Base-by-base conservation (phyloP, 148 eudicot genomes). In the Rheum nobile region DNA sequence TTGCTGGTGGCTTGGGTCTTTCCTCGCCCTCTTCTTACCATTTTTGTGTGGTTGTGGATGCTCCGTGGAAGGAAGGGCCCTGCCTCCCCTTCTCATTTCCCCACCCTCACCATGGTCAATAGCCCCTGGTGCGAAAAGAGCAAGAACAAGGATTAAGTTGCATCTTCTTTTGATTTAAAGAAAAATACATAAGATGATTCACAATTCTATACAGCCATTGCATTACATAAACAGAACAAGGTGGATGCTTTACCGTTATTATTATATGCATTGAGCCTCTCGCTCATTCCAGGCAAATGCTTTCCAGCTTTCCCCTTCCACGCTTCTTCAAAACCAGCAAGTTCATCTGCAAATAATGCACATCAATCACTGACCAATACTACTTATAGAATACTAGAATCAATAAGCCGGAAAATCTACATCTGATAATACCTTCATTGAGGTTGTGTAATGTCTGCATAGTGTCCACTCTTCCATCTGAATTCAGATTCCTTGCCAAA, bases 381-480 rank as follows among this genome's bases (percentile, higher is more conserved):
- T 4, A 57, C 0, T 9, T 54, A 9, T 57, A 26, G 65, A 28
- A 26, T 11, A 57, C 12, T 57, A 57, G 34, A 57, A 11, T 4
- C 32, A 2, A 57, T 57, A 4, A 57, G 67, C 13, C 26, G 32
- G 16, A 28, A 11, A 57, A 9, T 57, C 41, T 35, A 17, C 44
- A 6, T 28, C 42, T 68, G 43, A 38, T 32, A 26, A 0, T 82
- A 87, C 98, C 88, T 91, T 91, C 89, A 72, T 88, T 74, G 50
- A 95, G 83, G 76, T 95, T 95, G 79, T 90, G 98, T 79, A 91
- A 73, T 59, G 85, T 85, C 80, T 95, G 93, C 86, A 82, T 86
- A 29, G 90, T 86, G 73, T 88, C 92, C 77, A 95, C 97, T 74
- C 74, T 83, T 59, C 98, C 97, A 85, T 88, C 98, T 63, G 98